These are phyloP conservation scores for Pleurotus ostreatus DNA, from an alignment of 768 basidiomycete species.

Conservation along the genomic window DNA sequence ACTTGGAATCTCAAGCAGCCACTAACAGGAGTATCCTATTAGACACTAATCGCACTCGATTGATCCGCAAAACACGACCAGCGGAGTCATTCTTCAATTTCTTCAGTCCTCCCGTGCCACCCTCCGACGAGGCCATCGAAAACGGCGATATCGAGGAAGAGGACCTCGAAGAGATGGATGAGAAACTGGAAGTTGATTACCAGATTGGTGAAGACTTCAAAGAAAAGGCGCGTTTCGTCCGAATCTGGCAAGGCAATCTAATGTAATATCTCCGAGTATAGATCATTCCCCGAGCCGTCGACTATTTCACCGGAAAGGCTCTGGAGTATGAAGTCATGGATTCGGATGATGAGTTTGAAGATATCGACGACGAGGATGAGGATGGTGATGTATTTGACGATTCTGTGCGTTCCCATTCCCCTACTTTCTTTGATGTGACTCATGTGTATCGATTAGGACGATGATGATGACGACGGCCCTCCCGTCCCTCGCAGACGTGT, in stretches of 20 bases:
- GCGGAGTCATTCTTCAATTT: slow-evolving; percentile 99
- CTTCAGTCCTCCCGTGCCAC: slow-evolving; percentile 80
- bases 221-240: slow-evolving; percentile 66
- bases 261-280: slow-evolving; percentile 21
- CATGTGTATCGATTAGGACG: slow-evolving; percentile 53
- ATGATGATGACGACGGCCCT: slow-evolving; percentile 65
- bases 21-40: slow-evolving; percentile 6
- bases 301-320: slow-evolving; percentile 97
- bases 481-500: slow-evolving; percentile 58
- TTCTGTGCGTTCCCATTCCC: slow-evolving; percentile 34
- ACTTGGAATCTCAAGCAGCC: slow-evolving; percentile 2
- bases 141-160: slow-evolving; percentile 75
- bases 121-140: slow-evolving; percentile 64
- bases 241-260: neutral
- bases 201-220: slow-evolving; percentile 98
- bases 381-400: slow-evolving; percentile 58
- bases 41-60: slow-evolving; percentile 83
- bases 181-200: slow-evolving; percentile 93
- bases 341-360: slow-evolving; percentile 51
- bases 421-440: slow-evolving; percentile 11
- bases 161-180: slow-evolving; percentile 86
- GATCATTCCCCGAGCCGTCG: slow-evolving; percentile 93
- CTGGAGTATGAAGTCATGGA: slow-evolving; percentile 73
- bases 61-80: slow-evolving; percentile 82
- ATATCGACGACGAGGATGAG: slow-evolving; percentile 58